Base-by-base conservation (phyloP, 129 eudicot genomes). In the Oenanthe sinensis region DNA sequence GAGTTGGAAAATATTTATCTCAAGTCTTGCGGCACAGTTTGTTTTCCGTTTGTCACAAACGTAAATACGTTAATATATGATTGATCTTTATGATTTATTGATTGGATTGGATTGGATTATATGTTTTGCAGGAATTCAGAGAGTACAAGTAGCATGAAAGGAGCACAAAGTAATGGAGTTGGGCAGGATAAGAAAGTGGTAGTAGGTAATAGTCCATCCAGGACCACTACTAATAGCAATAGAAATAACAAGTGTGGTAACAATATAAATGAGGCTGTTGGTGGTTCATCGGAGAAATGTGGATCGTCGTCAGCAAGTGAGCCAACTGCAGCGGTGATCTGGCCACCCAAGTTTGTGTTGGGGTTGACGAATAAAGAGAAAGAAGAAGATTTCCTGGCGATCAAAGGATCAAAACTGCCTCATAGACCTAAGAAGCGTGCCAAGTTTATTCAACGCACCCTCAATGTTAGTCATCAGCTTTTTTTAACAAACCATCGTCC, bases 391-490 rank as follows among this genome's bases (percentile, higher is more conserved):
- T 95, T 91, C 60, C 26, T 90, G 84, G 92, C 92, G 28, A 83
- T 95, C 67, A 95, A 91, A 84, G 97, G 98, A 6, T 92, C 97
- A 36, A 95, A 95, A 84, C 92, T 90, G 20, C 98, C 98, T 43
- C 98, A 91, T 71, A 90, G 98, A 77, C 98, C 98, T 30, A 95
- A 95, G 83, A 94, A 95, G 83, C 79, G 97, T 30, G 97, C 98
- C 28, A 95, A 95, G 84, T 83, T 90, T 68, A 82, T 95, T 86
- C 98, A 95, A 81, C 96, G 97, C 33, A 91, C 97, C 49, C 85
- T 95, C 81, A 91, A 95, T 80, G 98, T 95, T 74, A 83, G 84
- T 74, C 37, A n/a, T 17, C 43, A 11, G 0, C 20, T 36, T 36
- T 16, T 68, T 16, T 68, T 36, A 33, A 33, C 15, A 63, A 63